These are phyloP conservation scores for Akebia trifoliata DNA, from an alignment of 164 flowering plant species.

Conservation along the genomic window DNA sequence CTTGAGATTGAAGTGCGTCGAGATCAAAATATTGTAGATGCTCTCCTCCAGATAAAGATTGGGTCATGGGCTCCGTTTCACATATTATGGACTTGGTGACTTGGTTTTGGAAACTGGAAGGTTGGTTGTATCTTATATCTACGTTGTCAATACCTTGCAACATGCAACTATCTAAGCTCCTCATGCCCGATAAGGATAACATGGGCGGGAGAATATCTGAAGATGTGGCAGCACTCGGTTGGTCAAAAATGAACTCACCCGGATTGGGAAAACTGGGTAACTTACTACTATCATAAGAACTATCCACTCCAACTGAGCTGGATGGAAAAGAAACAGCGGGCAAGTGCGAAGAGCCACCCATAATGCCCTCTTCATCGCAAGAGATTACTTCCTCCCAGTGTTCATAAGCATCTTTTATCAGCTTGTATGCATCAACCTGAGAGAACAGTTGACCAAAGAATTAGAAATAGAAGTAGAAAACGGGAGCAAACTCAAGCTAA, in stretches of 20 bases:
- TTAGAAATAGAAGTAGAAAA: constrained; percentile 2
- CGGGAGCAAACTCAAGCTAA: background rate
- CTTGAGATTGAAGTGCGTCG: constrained; percentile 24
- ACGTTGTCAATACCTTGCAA: constrained; percentile 33
- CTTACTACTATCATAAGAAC: constrained; percentile 16
- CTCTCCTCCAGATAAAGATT: constrained; percentile 38
- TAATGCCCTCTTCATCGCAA: constrained; percentile 34
- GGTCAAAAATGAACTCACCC: constrained; percentile 32
- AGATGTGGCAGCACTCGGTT: constrained; percentile 29
- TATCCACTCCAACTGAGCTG: constrained; percentile 26
- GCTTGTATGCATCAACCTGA: constrained; percentile 50
- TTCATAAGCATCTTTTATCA: constrained; percentile 49
- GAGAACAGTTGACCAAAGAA: constrained; percentile 6
- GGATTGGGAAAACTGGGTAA: constrained; percentile 24
- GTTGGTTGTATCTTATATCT: constrained; percentile 39
- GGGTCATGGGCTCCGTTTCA: constrained; percentile 32
- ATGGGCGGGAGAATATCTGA: constrained; percentile 44
- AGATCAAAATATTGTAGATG: constrained; percentile 38
- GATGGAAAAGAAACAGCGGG: constrained; percentile 27
- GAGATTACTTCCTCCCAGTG: constrained; percentile 49
- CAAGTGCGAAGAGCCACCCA: constrained; percentile 25
- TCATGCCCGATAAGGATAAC: constrained; percentile 33
- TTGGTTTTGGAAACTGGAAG: constrained; percentile 28
- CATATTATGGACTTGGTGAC: constrained; percentile 28
- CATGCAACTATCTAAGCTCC: constrained; percentile 39